A percentile compares a stretch with the other conserved stretches of the same genome.
Evolutionary conservation across 139 green algal species (phyloP).

Genomic region (Chlorella sp.): DNA sequence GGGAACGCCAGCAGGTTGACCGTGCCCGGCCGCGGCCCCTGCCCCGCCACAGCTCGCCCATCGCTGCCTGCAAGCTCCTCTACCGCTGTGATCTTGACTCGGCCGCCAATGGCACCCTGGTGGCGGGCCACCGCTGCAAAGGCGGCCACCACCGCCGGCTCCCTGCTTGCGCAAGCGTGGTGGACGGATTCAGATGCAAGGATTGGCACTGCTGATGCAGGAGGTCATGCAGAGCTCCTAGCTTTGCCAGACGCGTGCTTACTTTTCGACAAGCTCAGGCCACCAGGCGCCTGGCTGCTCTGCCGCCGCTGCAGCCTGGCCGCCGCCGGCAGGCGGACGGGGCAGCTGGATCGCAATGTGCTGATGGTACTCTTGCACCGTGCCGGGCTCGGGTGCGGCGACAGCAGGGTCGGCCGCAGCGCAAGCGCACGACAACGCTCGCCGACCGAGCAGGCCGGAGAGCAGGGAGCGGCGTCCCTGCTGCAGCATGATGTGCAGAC

Average conservation of each 20-base stretch:
- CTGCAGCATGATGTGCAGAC: too few relatives aligned
- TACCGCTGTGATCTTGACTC: constrained; percentile 54
- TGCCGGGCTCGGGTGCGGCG: constrained; percentile 15
- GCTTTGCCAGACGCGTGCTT: not conserved
- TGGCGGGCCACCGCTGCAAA: constrained; percentile 40
- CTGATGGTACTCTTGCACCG: constrained; percentile 37
- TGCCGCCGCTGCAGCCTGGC: not conserved
- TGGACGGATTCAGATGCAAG: too few relatives aligned
- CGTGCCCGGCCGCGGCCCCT: not conserved
- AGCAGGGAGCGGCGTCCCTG: not conserved
- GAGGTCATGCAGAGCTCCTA: too few relatives aligned
- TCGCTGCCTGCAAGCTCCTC: constrained; percentile 23
- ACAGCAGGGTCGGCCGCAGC: not conserved
- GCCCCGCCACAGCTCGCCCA: not conserved
- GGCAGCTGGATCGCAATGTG: constrained; percentile 46
- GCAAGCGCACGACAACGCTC: not conserved
- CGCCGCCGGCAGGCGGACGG: not conserved
- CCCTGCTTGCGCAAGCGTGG: too few relatives aligned
- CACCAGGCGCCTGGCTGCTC: constrained; percentile 29
- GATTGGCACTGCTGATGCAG: too few relatives aligned
- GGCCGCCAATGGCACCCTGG: not conserved
- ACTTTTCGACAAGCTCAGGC: constrained; percentile 46
- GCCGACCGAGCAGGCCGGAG: not conserved
- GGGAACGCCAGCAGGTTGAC: constrained; percentile 53
- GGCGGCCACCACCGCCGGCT: constrained; percentile 35